Evolutionary conservation across 2,329 filamentous ascomycete genomes (phyloP), one percentile per base, ranked within the genome.

Genomic region (Ustulina deusta): DNA sequence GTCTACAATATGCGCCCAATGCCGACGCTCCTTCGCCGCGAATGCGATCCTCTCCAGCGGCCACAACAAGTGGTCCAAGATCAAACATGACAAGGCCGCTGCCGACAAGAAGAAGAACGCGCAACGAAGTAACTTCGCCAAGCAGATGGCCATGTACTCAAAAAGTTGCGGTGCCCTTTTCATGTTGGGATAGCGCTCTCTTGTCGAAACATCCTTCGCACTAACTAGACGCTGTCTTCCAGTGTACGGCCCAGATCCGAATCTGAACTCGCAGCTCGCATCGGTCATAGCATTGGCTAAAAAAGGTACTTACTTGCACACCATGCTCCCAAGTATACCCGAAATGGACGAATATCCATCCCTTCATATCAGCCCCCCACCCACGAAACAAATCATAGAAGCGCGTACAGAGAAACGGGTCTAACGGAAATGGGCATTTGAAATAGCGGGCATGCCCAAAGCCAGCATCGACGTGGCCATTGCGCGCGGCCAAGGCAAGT

Each of bases 61-160:
- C 15, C 94, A 97, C 81, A 97, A 91, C 80, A 92, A 94, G 78
- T 99, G 96, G 96, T 94, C 93, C 65, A 97, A 96, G 76, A 98
- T 97, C 81, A 93, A 91, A 77, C 96, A 98, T 80, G 93, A 96
- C 79, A 99, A 99, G 81, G 94, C 91, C 59, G 93, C 91, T 69
- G 91, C 90, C 65, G 96, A 99, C 79, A 86, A 86, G 66, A 90
- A 90, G 74, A 97, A 94, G 81, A 93, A 89, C 80, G 86, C 86
- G 49, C 85, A 90, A 73, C 90, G 94, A 34, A 87, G 86, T 54
- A 79, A 85, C 51, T 87, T 97, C 74, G 86, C 90, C 25, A 90
- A 92, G 72, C 88, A 91, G 68, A 91, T 98, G 65, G 87, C 90
- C 57, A 86, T 90, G 69, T 90, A 90, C 66, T 93, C 93, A 1